phyloP scores from a whole-genome alignment of 441 rosid genomes.

The Flueggea neowawraea region DNA sequence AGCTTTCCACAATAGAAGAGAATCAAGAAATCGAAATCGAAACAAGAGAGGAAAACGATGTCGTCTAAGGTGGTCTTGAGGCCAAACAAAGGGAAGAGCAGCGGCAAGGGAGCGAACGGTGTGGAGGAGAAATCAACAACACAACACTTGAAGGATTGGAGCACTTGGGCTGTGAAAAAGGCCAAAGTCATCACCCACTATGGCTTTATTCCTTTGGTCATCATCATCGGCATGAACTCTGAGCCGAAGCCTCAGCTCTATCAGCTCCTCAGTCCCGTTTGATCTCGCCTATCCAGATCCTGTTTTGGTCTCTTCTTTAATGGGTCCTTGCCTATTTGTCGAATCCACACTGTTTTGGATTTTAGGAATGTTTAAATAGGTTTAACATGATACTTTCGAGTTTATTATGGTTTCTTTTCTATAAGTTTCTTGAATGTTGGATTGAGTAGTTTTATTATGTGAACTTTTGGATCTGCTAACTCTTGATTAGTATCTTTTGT shows the following conservation, averaged over 20 bases:
- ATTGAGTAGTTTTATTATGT: too few species aligned
- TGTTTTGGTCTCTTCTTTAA: slow-evolving; percentile 12
- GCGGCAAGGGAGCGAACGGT: slow-evolving; percentile 39
- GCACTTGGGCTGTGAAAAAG: slow-evolving; percentile 74
- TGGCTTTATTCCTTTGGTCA: slow-evolving; percentile 83
- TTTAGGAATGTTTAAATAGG: neutral
- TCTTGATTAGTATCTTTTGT: too few species aligned
- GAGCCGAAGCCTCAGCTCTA: slow-evolving; percentile 84
- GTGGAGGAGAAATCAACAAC: slow-evolving; percentile 37
- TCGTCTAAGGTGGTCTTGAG: slow-evolving; percentile 52
- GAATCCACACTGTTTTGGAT: slow-evolving; percentile 23
- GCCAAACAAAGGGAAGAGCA: slow-evolving; percentile 39
- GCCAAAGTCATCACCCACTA: slow-evolving; percentile 85
- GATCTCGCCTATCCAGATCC: slow-evolving; percentile 9
- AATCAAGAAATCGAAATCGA: too few species aligned
- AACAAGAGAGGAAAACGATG: slow-evolving; percentile 24
- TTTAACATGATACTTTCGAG: neutral
- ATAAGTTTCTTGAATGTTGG: too few species aligned
- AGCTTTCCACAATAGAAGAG: too few species aligned
- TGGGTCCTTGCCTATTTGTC: slow-evolving; percentile 28
- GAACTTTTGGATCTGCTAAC: too few species aligned
- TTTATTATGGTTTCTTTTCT: neutral
- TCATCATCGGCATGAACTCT: slow-evolving; percentile 90
- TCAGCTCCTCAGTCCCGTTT: slow-evolving; percentile 86
- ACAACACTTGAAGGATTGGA: slow-evolving; percentile 74